A percentile compares a stretch with the other conserved stretches of the same genome.
Conservation (phyloP, 441 rosid species). For the Hypseocharis bilobata region DNA sequence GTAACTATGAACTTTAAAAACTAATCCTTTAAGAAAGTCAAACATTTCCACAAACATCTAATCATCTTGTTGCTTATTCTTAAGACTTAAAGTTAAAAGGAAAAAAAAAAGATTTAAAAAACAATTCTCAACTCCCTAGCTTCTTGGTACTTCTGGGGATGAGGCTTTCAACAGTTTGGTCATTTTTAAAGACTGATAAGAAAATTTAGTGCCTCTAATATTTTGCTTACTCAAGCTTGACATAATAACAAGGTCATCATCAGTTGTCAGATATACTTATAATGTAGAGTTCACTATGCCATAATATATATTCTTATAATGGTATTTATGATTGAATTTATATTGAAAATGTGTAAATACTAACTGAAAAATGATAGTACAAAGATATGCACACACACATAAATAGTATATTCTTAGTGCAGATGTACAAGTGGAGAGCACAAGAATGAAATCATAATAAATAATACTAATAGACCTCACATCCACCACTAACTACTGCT, state of each 20-base stretch:
- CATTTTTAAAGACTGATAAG: not conserved
- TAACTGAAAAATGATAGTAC: not conserved
- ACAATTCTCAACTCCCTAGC: too few relatives aligned
- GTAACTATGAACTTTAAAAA: not conserved
- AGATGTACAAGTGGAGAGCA: not conserved
- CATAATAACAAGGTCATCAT: not conserved
- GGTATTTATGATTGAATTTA: too few relatives aligned
- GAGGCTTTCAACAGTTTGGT: too few relatives aligned
- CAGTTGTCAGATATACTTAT: too few relatives aligned
- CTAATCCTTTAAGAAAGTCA: not conserved
- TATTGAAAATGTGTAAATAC: too few relatives aligned
- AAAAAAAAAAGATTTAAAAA: too few relatives aligned
- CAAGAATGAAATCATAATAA: not conserved
- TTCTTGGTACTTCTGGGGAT: not conserved
- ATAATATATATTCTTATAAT: too few relatives aligned
- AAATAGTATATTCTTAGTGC: slow-evolving; percentile 3
- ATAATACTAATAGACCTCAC: not conserved
- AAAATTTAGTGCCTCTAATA: not conserved
- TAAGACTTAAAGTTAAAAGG: too few relatives aligned
- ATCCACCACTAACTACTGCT: too few relatives aligned
- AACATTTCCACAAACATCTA: not conserved
- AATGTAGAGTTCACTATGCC: too few relatives aligned
- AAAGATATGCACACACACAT: too few relatives aligned
- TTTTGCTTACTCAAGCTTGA: not conserved
- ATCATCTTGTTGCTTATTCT: not conserved